phyloP scores from a whole-genome alignment of 1,284 basidiomycete genomes.

The Amylostereum chailletii region DNA sequence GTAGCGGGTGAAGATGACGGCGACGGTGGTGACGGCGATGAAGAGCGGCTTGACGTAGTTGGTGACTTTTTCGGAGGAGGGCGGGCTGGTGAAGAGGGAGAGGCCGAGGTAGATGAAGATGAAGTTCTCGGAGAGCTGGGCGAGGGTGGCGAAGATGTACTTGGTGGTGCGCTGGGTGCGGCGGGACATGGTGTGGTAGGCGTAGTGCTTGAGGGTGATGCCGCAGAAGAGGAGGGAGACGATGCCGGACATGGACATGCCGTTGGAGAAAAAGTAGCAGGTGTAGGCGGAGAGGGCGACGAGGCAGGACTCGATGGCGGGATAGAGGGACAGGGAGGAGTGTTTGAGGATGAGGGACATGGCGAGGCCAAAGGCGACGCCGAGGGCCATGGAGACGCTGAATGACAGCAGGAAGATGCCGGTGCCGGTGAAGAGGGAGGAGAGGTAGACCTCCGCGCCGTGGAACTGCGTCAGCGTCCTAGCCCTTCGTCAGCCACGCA shows the following conservation, averaged over 20 bases:
- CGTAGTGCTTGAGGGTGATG: slow-evolving; percentile 98
- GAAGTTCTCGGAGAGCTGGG: slow-evolving; percentile 96
- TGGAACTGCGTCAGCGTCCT: slow-evolving; percentile 92
- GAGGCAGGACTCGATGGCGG: slow-evolving; percentile 90
- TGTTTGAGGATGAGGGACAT: slow-evolving; percentile 95
- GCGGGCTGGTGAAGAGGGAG: slow-evolving; percentile 84
- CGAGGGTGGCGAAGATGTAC: slow-evolving; percentile 89
- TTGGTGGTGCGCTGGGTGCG: slow-evolving; percentile 94
- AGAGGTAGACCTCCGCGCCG: slow-evolving; percentile 80
- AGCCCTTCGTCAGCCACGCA: slow-evolving; percentile 3
- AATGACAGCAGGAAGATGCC: slow-evolving; percentile 97
- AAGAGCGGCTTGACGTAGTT: slow-evolving; percentile 94
- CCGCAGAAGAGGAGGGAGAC: slow-evolving; percentile 98
- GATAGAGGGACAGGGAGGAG: slow-evolving; percentile 81
- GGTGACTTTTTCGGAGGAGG: slow-evolving; percentile 62
- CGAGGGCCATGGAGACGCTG: slow-evolving; percentile 88
- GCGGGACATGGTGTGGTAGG: slow-evolving; percentile 97
- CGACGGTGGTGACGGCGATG: slow-evolving; percentile 83
- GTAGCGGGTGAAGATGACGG: slow-evolving; percentile 92
- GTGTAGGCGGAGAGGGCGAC: slow-evolving; percentile 94
- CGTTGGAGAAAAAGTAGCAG: slow-evolving; percentile 98
- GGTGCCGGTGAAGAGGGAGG: slow-evolving; percentile 89
- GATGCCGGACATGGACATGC: slow-evolving; percentile 91
- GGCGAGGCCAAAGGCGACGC: slow-evolving; percentile 83
- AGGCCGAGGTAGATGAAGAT: slow-evolving; percentile 99